phyloP scores from a whole-genome alignment of 306 rosid species.

The Casuarina equisetifolia region DNA sequence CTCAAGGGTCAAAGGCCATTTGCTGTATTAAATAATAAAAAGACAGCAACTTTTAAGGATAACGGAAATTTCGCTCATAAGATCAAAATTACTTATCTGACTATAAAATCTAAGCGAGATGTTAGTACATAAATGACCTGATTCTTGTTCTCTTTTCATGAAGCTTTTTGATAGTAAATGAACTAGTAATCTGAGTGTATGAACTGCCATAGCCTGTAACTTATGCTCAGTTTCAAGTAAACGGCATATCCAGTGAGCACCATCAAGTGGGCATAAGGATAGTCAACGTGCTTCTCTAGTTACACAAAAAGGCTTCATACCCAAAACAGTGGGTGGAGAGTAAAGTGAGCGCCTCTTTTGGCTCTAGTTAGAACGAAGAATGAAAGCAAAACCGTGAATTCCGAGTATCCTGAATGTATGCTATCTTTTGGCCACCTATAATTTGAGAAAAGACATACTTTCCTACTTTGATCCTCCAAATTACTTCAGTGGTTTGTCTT shows the following conservation, averaged over 20 bases:
- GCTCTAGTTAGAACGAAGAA: background rate
- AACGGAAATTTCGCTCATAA: background rate
- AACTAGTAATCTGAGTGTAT: background rate
- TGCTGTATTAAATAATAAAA: no score
- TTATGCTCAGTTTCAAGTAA: background rate
- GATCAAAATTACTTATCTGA: background rate
- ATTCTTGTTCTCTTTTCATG: background rate
- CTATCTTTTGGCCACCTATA: background rate
- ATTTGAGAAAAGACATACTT: no score
- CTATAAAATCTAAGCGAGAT: no score
- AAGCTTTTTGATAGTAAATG: background rate
- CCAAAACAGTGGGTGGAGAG: no score
- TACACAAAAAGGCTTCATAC: no score
- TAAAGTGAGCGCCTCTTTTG: no score
- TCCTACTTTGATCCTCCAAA: background rate
- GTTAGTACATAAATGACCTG: background rate
- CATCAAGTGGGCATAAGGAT: no score
- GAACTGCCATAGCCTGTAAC: background rate
- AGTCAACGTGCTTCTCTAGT: no score
- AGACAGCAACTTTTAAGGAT: background rate
- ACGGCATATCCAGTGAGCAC: no score
- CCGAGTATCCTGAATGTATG: background rate
- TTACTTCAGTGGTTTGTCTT: slow-evolving; percentile 48
- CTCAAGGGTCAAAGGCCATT: background rate
- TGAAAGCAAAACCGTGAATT: background rate